phyloP scores from a whole-genome alignment of 2,329 filamentous ascomycete genomes.

The Cercospora nicotianae region DNA sequence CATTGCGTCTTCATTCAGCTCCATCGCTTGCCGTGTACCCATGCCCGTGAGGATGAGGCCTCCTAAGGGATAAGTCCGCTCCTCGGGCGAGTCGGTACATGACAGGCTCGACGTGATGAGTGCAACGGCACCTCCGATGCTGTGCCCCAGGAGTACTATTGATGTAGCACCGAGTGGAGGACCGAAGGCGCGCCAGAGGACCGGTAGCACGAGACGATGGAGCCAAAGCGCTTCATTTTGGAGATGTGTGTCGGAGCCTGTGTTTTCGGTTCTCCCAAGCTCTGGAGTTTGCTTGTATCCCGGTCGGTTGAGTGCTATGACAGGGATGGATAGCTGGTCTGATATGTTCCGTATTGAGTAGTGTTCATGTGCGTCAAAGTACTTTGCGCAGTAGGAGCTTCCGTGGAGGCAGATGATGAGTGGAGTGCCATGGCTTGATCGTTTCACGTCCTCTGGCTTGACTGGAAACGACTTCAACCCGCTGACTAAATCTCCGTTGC shows the following conservation, averaged over 20 bases:
- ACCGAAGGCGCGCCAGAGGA: conserved; percentile 16
- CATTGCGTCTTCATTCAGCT: conserved; percentile 14
- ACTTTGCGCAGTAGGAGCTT: conserved; percentile 12
- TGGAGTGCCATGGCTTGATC: conserved; percentile 14
- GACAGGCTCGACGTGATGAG: conserved; percentile 14
- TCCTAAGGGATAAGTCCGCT: conserved; percentile 11
- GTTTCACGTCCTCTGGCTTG: conserved; percentile 11
- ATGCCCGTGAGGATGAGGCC: conserved; percentile 17
- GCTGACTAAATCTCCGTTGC: conserved; percentile 16
- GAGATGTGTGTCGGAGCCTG: conserved; percentile 15
- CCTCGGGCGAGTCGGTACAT: conserved; percentile 5
- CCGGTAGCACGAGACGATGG: conserved; percentile 16
- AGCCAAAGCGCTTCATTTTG: conserved; percentile 20
- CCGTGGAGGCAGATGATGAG: conserved; percentile 18
- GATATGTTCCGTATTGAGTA: conserved; percentile 17
- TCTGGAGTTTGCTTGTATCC: conserved; percentile 19
- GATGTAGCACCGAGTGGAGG: conserved; percentile 15
- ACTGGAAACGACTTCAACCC: conserved; percentile 16
- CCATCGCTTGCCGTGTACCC: conserved; percentile 13
- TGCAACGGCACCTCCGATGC: conserved; percentile 12
- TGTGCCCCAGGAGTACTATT: conserved; percentile 12
- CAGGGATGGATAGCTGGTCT: conserved; percentile 10
- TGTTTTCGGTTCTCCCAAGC: conserved; percentile 14
- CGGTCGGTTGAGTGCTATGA: conserved; percentile 18
- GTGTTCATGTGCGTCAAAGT: conserved; percentile 18